These are phyloP conservation scores for Neurospora sp. DNA, from an alignment of 495 filamentous ascomycete species.

Conservation along the genomic window DNA sequence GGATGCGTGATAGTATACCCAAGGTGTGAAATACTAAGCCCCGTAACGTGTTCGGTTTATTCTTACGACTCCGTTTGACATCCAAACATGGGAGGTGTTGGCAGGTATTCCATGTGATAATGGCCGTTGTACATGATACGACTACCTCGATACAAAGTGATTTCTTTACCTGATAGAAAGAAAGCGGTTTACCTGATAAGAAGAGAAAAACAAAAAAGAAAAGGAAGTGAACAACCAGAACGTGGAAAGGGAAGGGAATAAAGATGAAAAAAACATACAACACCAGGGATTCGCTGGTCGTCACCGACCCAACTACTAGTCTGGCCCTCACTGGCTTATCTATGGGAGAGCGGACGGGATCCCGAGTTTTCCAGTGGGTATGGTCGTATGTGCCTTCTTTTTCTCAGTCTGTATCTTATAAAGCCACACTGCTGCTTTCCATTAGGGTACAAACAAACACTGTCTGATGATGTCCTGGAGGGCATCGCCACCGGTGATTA, in stretches of 20 bases:
- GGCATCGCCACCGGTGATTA: not conserved
- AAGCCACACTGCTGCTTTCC: not conserved
- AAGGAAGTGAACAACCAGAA: not conserved
- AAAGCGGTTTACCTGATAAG: too few relatives aligned
- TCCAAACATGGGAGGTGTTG: too few relatives aligned
- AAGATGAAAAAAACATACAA: constrained; percentile 10
- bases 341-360: constrained; percentile 44
- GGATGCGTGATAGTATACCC: too few relatives aligned
- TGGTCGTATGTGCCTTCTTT: constrained; percentile 31
- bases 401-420: not conserved
- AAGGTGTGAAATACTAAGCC: too few relatives aligned
- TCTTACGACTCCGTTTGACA: too few relatives aligned
- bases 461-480: not conserved
- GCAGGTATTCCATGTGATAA: too few relatives aligned
- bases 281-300: constrained; percentile 24
- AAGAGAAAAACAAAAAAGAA: not conserved
- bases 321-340: constrained; percentile 23
- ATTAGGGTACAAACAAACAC: not conserved
- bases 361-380: constrained; percentile 33
- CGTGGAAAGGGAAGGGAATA: too few relatives aligned
- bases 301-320: constrained; percentile 43
- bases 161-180: too few relatives aligned
- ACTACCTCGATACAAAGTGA: too few relatives aligned
- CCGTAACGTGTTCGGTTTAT: too few relatives aligned
- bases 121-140: too few relatives aligned